A percentile compares a stretch with the other conserved stretches of the same genome.
Evolutionary conservation across 2,329 filamentous ascomycete species (phyloP).

Genomic region (Furcasterigmium furcatum): DNA sequence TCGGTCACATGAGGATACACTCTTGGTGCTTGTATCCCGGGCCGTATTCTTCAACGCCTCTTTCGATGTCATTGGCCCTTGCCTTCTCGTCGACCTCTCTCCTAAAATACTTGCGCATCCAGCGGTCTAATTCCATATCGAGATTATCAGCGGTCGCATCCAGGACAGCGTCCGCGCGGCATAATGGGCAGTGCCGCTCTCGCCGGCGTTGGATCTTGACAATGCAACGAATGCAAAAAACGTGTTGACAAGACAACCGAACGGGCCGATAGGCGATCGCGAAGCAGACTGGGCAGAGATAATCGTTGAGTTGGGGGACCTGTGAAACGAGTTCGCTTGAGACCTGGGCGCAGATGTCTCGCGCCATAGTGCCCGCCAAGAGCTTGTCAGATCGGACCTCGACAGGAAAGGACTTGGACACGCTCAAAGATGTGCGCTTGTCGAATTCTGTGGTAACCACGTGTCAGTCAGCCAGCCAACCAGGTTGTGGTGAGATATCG

Average conservation of each 20-base stretch:
- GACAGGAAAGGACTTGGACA: conserved; percentile 59
- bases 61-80: conserved; percentile 69
- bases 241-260: conserved; percentile 69
- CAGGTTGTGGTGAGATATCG: no score
- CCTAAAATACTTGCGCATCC: conserved; percentile 73
- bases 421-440: conserved; percentile 74
- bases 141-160: conserved; percentile 68
- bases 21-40: conserved; percentile 57
- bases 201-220: conserved; percentile 73
- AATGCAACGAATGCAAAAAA: conserved; percentile 82
- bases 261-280: conserved; percentile 79
- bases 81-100: conserved; percentile 66
- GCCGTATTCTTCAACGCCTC: conserved; percentile 71
- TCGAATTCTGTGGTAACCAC: conserved; percentile 67
- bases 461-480: conserved; percentile 4
- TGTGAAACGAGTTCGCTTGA: conserved; percentile 68
- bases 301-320: conserved; percentile 82
- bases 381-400: conserved; percentile 57
- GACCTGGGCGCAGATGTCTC: conserved; percentile 72
- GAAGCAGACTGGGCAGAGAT: conserved; percentile 77
- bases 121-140: conserved; percentile 64
- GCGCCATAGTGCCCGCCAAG: conserved; percentile 66
- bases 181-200: conserved; percentile 71
- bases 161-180: conserved; percentile 68
- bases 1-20: conserved; percentile 59